Evolutionary conservation across 331 rosid species (phyloP), one percentile per base, ranked within the genome.

Genomic region (Telfairia occidentalis): DNA sequence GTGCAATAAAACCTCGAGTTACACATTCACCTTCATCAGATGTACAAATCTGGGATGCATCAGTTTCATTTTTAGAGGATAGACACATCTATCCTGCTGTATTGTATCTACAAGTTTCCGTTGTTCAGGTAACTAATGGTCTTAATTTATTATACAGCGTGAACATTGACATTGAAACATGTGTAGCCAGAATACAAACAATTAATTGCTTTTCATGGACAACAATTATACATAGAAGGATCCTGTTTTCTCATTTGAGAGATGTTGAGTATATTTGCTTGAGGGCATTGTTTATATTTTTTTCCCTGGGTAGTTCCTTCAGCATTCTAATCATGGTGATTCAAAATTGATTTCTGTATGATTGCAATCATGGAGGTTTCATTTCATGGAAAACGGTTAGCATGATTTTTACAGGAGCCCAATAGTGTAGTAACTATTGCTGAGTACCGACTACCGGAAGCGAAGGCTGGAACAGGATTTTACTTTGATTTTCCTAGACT

Each of bases 391-490:
- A 45, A 43, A 40, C 8, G 12, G 18, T 70, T 70, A 2, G 18
- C 43, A 71, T 71, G 26, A 45, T 4, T 64, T 9, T 46, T 6
- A 23, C 97, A 94, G 98, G 97, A 94, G 63, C 32, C 88, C 52
- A 82, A 89, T 40, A 69, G 74, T 88, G 74, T 79, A 85, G 88
- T 90, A 63, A 83, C 86, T 23, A 66, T 95, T 2, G 97, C 89
- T 0, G 93, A 95, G 77, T 92, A 88, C 83, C 96, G 99, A 71
- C 77, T 95, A 78, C 99, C 99, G 9, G 99, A 95, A 84, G 89
- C 90, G 5, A 92, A 82, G 89, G 84, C 82, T 10, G 99, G 97
- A 83, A 92, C 97, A 8, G 88, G 89, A 0, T 72, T 95, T 91
- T 95, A 95, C 93, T 95, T 95, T 12, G 96, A 95, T 81, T 90